Base-by-base conservation (phyloP, 305 asterid species). In the Fraxinus albicans region DNA sequence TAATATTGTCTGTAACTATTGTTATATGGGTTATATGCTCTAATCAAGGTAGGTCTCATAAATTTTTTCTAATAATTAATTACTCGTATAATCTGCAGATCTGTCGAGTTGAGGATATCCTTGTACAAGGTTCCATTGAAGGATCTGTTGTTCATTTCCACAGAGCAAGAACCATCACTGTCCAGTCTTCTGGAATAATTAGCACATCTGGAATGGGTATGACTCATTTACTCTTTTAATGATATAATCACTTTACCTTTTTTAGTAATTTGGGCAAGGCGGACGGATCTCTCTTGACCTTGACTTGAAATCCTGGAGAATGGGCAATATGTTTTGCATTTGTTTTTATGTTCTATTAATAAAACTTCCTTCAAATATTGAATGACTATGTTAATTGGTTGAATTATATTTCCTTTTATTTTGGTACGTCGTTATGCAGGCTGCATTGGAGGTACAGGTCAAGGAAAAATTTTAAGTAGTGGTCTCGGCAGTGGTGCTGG, bases 101-200 rank as follows among this genome's bases (percentile, higher is more conserved):
- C 83, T 97, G 99, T 77, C 97, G 99, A 80, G 99, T 97, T 84
- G 99, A 97, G 90, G 99, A 97, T 89, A 91, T 97, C 84, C 94
- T 92, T 83, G 97, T 97, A 84, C 97, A 94, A 87, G 99, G 99
- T 81, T 89, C 86, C 79, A 87, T 95, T 83, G 96, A 94, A 92
- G 99, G 99, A 76, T 95, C 99, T 83, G 98, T 97, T 84, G 95
- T 97, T 84, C 98, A 97, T 91, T 94, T 97, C 87, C 99, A 97
- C 84, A 92, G 98, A 88, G 99, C 99, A 65, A 92, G 95, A 85
- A 93, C 98, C 78, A 88, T 97, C 84, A 79, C 74, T 72, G 95
- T 95, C 86, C 93, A 80, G 44, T 83, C 95, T 84, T 87, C 95
- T 87, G 99, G 99, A 79, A 86, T 87, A 76, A 97, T 97, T 88